Base-by-base conservation (phyloP, 2,329 filamentous ascomycete species). In the Leptographium wingfieldii region DNA sequence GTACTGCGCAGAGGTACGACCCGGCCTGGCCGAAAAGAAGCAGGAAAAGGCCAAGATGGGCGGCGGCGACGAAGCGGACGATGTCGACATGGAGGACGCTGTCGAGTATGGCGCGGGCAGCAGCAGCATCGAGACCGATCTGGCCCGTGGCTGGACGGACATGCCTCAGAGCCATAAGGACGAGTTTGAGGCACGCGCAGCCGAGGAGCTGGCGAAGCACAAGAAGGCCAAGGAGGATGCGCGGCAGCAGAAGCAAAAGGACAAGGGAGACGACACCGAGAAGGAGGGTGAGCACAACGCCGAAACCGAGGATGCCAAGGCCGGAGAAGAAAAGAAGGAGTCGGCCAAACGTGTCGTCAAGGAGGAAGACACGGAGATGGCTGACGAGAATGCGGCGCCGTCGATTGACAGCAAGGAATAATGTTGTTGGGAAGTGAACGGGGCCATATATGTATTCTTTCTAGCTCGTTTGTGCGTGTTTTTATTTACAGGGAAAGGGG, bases 121-220 rank as follows among this genome's bases (percentile, higher is more conserved):
- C 56, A 54, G n/a, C 59, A 73, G 74, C 60, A 68, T 80, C 14
- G 79, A 82, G n/a, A 78, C 80, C 57, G 80, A 82, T 71, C 73
- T 84, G 10, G 71, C 74, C n/a, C 75, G 74, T 14, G 72, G 73
- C 51, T 84, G 81, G 81, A 78, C 80, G 61, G 76, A 79, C 25
- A 72, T 84, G 16, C 69, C 77, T 4, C 74, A 78, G 53, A 70
- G 69, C 27, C 73, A 78, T 56, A 78, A 76, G 67, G 77, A 80
- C 31, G 74, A 76, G 57, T 82, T 76, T 59, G 73, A 78, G 62
- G 65, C 70, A 5, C 74, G 73, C 27, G 74, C 73, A 57, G 73
- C 76, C 59, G 66, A 72, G 56, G 73, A 72, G 58, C 65, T 74
- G 49, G 69, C 61, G 49, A 69, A 73, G 64, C 75, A 75, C 68